Base-by-base conservation (phyloP, 768 basidiomycete species). In the Agrocybe praecox region DNA sequence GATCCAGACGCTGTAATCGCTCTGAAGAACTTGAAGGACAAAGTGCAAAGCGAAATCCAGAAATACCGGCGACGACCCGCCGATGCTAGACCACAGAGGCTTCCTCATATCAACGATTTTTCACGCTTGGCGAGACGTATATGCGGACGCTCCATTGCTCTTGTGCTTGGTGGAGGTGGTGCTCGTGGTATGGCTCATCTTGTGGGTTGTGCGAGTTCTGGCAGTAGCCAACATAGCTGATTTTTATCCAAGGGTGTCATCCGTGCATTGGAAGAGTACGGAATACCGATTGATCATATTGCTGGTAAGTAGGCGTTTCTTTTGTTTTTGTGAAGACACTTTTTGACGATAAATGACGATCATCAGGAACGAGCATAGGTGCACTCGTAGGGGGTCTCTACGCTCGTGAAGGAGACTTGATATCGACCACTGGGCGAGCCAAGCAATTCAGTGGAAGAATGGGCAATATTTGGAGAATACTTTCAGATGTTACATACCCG, bases 151-250 rank as follows among this genome's bases (percentile, higher is more conserved):
- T 93, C 92, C 8, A 90, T 98, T 56, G 97, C 96, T 1, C 75
- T 99, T 44, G 95, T 98, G 7, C 82, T 99, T 1, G 97, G 97
- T 18, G 97, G 97, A 6, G 97, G 97, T n/a, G 97, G 97, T 17
- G 97, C 96, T 15, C 83, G 97, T 42, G 97, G 80, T 48, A 76
- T 80, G 52, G 73, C 76, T 17, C 76, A 78, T 71, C 65, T 79
- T 49, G 73, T 77, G 62, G 49, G 69, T 66, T 24, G 24, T 19
- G 55, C 10, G 23, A 46, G 21, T 4, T 43, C 21, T 50, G 4
- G 40, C 19, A 11, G 17, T 8, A 19, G 24, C 17, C 24, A 49
- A 53, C 56, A 58, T 54, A 56, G 23, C 53, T 24, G 9, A 23
- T 49, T 51, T 5, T 23, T n/a, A 42, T 49, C 14, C 61, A 94